A percentile compares a stretch with the other conserved stretches of the same genome.
Conservation (phyloP, 2,329 filamentous ascomycete species). For the Phyllosticta citriasiana region DNA sequence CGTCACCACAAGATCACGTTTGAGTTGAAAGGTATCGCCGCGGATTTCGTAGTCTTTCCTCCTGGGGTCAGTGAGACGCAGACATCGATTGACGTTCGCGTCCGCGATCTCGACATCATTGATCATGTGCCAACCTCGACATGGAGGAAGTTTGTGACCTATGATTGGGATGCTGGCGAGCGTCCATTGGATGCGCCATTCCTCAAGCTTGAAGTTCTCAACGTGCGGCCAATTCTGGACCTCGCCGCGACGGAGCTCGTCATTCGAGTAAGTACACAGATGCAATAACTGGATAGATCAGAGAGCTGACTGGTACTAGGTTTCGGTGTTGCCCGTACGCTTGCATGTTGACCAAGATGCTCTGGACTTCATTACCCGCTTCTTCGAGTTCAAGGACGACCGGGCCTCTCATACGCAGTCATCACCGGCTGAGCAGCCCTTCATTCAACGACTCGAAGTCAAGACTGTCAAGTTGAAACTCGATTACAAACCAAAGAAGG, state of each 20-base stretch:
- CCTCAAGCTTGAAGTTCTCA: slow-evolving; percentile 81
- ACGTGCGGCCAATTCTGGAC: slow-evolving; percentile 74
- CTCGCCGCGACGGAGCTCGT: slow-evolving; percentile 85
- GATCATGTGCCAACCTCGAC: slow-evolving; percentile 92
- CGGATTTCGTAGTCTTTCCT: slow-evolving; percentile 73
- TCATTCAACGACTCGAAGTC: slow-evolving; percentile 82
- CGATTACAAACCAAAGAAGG: slow-evolving; percentile 97
- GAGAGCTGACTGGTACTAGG: slow-evolving; percentile 21
- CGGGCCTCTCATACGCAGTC: slow-evolving; percentile 30
- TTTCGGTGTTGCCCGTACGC: slow-evolving; percentile 69
- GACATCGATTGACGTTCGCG: slow-evolving; percentile 74
- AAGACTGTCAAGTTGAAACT: slow-evolving; percentile 73
- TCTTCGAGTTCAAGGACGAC: slow-evolving; percentile 96
- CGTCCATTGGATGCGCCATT: slow-evolving; percentile 80
- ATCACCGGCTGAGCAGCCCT: slow-evolving; percentile 55
- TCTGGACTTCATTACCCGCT: slow-evolving; percentile 89
- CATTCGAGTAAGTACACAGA: slow-evolving; percentile 46
- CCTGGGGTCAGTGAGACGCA: slow-evolving; percentile 69
- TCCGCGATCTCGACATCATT: slow-evolving; percentile 79
- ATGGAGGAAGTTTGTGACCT: slow-evolving; percentile 97
- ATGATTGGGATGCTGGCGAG: slow-evolving; percentile 77
- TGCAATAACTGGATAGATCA: not conserved
- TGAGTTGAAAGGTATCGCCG: slow-evolving; percentile 74
- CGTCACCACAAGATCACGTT: slow-evolving; percentile 93
- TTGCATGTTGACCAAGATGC: slow-evolving; percentile 96